Evolutionary conservation across 306 rosid species (phyloP).

Genomic region (Leucaena leucocephala): DNA sequence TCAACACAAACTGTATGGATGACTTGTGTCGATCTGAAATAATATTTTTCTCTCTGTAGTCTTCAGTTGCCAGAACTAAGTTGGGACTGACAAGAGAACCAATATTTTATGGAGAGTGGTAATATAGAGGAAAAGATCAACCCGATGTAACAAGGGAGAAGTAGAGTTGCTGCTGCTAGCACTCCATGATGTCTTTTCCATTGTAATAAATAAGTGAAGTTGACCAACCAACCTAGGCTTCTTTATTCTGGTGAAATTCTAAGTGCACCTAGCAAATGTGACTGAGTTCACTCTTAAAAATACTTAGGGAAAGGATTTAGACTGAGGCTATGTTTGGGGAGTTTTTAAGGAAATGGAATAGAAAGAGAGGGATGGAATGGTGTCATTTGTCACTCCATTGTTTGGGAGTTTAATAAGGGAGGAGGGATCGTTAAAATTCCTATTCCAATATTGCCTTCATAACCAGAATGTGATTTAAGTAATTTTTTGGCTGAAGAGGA

Average conservation of each 20-base stretch:
- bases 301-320: background rate
- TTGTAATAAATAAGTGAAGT: background rate
- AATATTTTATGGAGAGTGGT: too few relatives aligned
- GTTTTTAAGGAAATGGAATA: background rate
- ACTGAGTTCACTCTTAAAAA: background rate
- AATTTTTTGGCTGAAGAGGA: background rate
- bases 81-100: too few relatives aligned
- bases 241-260: background rate
- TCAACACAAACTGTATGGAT: too few relatives aligned
- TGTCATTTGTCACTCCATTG: background rate
- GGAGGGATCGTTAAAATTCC: background rate
- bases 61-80: too few relatives aligned
- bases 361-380: background rate
- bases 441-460: background rate
- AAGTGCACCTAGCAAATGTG: background rate
- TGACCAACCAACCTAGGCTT: background rate
- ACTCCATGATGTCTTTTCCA: too few relatives aligned
- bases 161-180: too few relatives aligned
- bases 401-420: background rate
- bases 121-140: too few relatives aligned
- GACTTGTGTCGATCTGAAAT: too few relatives aligned
- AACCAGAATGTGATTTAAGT: background rate
- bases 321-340: background rate
- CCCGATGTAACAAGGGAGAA: too few relatives aligned
- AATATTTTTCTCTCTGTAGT: too few relatives aligned